phyloP scores from a whole-genome alignment of 345 rosid genomes.

The Pugionium dolabratum region DNA sequence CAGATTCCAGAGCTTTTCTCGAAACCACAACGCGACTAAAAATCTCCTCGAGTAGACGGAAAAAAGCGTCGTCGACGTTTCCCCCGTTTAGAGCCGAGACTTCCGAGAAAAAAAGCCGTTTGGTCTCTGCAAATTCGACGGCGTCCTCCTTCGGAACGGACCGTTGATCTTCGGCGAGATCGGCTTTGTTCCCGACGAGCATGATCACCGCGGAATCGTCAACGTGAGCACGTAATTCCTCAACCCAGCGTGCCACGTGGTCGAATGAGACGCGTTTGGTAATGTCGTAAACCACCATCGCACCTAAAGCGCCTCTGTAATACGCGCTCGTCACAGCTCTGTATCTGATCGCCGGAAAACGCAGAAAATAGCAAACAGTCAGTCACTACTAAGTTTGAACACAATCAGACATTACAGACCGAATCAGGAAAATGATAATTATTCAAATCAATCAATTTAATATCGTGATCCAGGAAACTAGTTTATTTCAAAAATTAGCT shows the following conservation, averaged over 20 bases:
- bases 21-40: constrained; percentile 46
- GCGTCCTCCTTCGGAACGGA: constrained; percentile 74
- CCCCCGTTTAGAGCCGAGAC: constrained; percentile 79
- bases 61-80: constrained; percentile 72
- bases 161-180: constrained; percentile 58
- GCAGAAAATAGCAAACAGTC: neutral
- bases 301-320: constrained; percentile 76
- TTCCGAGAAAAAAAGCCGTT: constrained; percentile 74
- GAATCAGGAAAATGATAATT: constrained; percentile 4
- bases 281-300: constrained; percentile 73
- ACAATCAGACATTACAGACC: neutral
- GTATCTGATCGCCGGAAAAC: constrained; percentile 49
- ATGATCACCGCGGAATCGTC: constrained; percentile 71
- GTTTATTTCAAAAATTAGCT: neutral
- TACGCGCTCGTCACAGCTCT: constrained; percentile 83
- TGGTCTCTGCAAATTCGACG: constrained; percentile 76
- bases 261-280: constrained; percentile 67
- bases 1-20: constrained; percentile 51
- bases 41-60: constrained; percentile 63
- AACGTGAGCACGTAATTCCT: constrained; percentile 77
- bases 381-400: neutral
- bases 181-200: constrained; percentile 80
- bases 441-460: neutral
- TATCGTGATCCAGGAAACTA: neutral
- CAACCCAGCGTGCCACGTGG: constrained; percentile 73